Base-by-base conservation (phyloP, 257 asterid species). In the Echites panduratus region DNA sequence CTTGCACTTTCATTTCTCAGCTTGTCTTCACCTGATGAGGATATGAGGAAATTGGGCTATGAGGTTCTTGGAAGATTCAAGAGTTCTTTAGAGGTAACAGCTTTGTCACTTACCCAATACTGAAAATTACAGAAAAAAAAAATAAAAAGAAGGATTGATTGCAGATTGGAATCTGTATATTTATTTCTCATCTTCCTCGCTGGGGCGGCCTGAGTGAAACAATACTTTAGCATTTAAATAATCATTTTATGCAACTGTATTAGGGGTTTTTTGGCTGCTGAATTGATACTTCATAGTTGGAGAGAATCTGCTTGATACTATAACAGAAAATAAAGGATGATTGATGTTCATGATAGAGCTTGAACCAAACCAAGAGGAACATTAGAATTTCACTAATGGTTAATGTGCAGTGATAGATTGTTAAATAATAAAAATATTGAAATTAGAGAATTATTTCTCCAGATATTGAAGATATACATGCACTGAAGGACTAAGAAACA, bases 1-100 rank as follows among this genome's bases (percentile, higher is more conserved):
- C 97, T 93, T 79, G 96, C 89, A 9, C 81, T 91, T 83, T 54
- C 91, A 40, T 80, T 91, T 84, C 95, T 85, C 77, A 89, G 91
- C 78, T 73, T 91, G 75, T 91, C 98, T 82, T 91, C 97, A 45
- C 87, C 87, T 20, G 92, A 89, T 78, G 89, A 75, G 72, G 91
- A 84, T 79, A 75, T 73, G 80, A 86, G 97, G 85, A 91, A 88
- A 79, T 71, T 93, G 88, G 97, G 92, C 67, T 91, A 88, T 73
- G 92, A 82, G 79, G 89, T 86, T 72, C 86, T 93, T 72, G 89
- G 86, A 66, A 87, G 73, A 73, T 93, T 93, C 87, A 89, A 82
- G 82, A 75, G 70, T 82, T 87, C 82, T 40, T 79, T 91, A 50
- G 88, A 88, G 98, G 98, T 93, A 86, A 65, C 58, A 50, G 41